Percentiles rank a stretch among this genome's conserved stretches.
phyloP scores from a whole-genome alignment of 306 rosid species.

The Vachellia collinsii region DNA sequence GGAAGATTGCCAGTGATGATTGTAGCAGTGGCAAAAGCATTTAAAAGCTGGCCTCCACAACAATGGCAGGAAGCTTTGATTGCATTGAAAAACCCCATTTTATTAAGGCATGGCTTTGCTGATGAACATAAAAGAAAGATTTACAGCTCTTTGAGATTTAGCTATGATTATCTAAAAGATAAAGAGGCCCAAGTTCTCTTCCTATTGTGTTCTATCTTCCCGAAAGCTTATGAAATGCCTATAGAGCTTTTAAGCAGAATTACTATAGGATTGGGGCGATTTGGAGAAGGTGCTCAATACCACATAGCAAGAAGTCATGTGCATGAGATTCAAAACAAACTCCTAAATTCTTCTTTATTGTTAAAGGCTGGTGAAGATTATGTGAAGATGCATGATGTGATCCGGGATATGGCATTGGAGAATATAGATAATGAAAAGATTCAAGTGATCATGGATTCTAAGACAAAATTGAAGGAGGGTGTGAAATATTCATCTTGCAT shows the following conservation, averaged over 20 bases:
- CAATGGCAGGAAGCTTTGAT: conserved; percentile 7
- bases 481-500: conserved; percentile 18
- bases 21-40: conserved; percentile 9
- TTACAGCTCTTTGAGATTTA: conserved; percentile 24
- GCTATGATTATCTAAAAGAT: conserved; percentile 26
- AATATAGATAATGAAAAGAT: neutral
- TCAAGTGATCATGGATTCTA: neutral
- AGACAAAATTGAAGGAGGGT: neutral
- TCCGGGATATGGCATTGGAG: conserved; percentile 3
- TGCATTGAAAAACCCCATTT: neutral
- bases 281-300: neutral
- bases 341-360: conserved; percentile 27
- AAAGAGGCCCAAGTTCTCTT: conserved; percentile 14
- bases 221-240: conserved; percentile 32
- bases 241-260: neutral
- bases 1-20: conserved; percentile 26
- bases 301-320: conserved; percentile 6
- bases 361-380: neutral
- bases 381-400: conserved; percentile 40
- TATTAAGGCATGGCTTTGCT: neutral
- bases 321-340: neutral
- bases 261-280: conserved; percentile 19
- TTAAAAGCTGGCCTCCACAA: neutral
- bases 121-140: neutral
- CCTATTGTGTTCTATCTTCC: conserved; percentile 34